These are phyloP conservation scores for Avena sativa DNA, from an alignment of 176 grass and related monocot genomes.

Conservation along the genomic window DNA sequence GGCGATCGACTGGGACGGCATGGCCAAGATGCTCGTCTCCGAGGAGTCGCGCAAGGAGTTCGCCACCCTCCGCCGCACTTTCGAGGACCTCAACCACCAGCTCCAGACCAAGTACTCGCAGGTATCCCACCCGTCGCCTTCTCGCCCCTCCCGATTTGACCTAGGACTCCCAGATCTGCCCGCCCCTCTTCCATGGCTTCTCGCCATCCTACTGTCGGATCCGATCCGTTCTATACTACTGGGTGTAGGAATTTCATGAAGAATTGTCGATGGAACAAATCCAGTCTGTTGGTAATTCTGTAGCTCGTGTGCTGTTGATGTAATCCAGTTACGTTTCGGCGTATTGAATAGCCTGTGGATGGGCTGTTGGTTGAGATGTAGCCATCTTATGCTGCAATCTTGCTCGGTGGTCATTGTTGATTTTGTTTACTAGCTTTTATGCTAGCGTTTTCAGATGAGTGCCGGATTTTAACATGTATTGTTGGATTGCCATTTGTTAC, in stretches of 20 bases:
- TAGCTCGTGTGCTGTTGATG: conserved; percentile 17
- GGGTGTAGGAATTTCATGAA: neutral
- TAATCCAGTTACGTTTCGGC: neutral
- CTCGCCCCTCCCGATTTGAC: conserved; percentile 17
- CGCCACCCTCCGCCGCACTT: conserved; percentile 64
- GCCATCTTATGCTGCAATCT: conserved; percentile 3
- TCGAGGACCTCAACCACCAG: conserved; percentile 78
- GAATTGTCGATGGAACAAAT: neutral
- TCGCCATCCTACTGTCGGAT: neutral
- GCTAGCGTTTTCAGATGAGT: neutral
- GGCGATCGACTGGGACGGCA: conserved; percentile 80
- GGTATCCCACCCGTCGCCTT: conserved; percentile 26
- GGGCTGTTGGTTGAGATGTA: neutral
- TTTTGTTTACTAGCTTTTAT: neutral
- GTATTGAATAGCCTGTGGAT: neutral
- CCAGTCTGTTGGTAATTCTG: neutral
- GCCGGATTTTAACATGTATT: neutral
- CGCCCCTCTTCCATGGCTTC: neutral
- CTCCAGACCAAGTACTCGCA: conserved; percentile 76
- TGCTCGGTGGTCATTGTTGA: neutral
- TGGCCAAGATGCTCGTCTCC: conserved; percentile 75
- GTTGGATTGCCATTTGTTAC: neutral
- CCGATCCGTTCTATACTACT: neutral
- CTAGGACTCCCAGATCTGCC: conserved; percentile 53
- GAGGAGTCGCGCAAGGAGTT: conserved; percentile 80